Conservation (phyloP, 495 filamentous ascomycete species). For the Tuber magnatum region DNA sequence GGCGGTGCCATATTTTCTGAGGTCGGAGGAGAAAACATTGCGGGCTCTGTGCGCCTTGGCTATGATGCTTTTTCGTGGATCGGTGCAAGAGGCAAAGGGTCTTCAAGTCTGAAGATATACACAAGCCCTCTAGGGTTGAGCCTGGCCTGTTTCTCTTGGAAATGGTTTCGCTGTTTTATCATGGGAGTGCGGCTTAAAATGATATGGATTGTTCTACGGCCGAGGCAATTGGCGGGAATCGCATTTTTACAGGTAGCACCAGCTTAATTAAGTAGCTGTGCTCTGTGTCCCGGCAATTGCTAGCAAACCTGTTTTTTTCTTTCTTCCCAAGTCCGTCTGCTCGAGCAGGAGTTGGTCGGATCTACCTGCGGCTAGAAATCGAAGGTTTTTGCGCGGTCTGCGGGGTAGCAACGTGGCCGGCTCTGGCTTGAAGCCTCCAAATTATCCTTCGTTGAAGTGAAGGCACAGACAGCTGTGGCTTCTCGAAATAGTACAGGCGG, state of each 20-base stretch:
- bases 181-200: not conserved
- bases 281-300: not conserved
- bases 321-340: not conserved
- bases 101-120: not conserved
- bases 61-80: not conserved
- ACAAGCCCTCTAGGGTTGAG: not conserved
- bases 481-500: not conserved
- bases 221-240: not conserved
- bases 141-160: not conserved
- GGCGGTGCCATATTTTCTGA: not conserved
- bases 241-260: not conserved
- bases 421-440: not conserved
- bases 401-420: not conserved
- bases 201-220: not conserved
- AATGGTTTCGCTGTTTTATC: not conserved
- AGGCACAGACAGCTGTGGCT: not conserved
- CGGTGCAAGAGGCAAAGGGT: not conserved
- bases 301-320: slow-evolving; percentile 1
- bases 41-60: not conserved
- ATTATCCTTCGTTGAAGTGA: not conserved
- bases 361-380: not conserved
- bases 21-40: not conserved
- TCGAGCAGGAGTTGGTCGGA: not conserved
- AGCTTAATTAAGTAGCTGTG: not conserved
- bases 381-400: not conserved